phyloP scores from a whole-genome alignment of 2,329 filamentous ascomycete genomes.

The Furcasterigmium sp. region DNA sequence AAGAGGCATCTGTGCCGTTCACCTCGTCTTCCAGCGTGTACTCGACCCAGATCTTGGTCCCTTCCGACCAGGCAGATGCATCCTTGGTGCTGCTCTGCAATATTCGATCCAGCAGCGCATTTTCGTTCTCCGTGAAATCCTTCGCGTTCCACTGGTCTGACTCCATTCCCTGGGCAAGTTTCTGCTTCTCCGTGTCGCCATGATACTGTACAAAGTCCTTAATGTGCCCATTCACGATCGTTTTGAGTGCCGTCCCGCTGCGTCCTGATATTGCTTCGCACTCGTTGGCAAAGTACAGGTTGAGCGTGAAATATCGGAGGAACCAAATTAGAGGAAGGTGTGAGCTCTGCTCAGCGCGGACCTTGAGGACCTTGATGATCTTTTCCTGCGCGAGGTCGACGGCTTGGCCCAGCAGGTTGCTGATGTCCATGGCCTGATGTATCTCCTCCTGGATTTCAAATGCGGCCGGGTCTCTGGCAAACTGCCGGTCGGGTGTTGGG shows the following conservation, averaged over 20 bases:
- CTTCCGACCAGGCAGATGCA: conserved; percentile 59
- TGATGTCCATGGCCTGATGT: conserved; percentile 70
- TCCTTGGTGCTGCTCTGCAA: conserved; percentile 68
- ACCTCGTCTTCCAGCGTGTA: conserved; percentile 6
- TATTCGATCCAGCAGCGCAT: conserved; percentile 56
- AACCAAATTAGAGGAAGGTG: conserved; percentile 65
- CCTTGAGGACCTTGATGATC: conserved; percentile 69
- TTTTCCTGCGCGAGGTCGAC: conserved; percentile 78
- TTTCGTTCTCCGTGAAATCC: conserved; percentile 64
- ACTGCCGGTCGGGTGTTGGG: conserved; percentile 32
- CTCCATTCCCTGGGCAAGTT: conserved; percentile 71
- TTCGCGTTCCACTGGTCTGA: conserved; percentile 74
- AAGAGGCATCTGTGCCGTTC: conserved; percentile 7
- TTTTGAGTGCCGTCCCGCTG: conserved; percentile 70
- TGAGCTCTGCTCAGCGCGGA: conserved; percentile 68
- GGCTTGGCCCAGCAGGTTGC: conserved; percentile 71
- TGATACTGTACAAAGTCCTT: conserved; percentile 71
- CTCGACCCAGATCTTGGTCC: conserved; percentile 51
- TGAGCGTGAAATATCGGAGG: conserved; percentile 76
- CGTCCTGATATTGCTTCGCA: conserved; percentile 80
- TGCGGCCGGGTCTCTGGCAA: conserved; percentile 20
- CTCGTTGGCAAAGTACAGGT: conserved; percentile 78
- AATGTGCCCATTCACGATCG: conserved; percentile 75
- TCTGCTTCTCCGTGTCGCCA: conserved; percentile 67
- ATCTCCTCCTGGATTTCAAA: conserved; percentile 66